Conservation (phyloP, 2,329 filamentous ascomycete species). For the Diaporthe sp. region DNA sequence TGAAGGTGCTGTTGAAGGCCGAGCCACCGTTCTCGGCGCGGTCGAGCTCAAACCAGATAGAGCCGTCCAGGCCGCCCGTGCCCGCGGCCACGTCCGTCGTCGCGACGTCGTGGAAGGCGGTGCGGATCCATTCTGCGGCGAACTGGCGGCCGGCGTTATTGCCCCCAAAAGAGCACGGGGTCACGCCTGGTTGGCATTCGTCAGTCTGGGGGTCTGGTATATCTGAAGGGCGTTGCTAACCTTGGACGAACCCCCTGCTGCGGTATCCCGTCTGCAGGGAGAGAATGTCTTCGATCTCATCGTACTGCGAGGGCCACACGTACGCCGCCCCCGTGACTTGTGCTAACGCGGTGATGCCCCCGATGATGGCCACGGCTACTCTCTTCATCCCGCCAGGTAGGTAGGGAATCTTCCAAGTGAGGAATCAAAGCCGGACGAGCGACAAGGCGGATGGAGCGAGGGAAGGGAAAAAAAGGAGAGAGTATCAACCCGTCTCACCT, state of each 20-base stretch:
- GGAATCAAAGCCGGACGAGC: background rate
- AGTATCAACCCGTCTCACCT: background rate
- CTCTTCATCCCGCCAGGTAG: conserved; percentile 3
- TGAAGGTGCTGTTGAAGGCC: conserved; percentile 51
- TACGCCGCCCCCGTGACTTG: conserved; percentile 7
- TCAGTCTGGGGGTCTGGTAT: background rate
- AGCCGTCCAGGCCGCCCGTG: conserved; percentile 50
- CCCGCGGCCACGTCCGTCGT: conserved; percentile 48
- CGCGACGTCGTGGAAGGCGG: conserved; percentile 51
- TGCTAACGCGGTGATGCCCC: background rate
- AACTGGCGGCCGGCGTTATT: conserved; percentile 46
- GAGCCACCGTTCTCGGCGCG: conserved; percentile 49
- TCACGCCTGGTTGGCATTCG: conserved; percentile 6
- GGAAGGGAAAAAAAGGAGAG: too few relatives aligned
- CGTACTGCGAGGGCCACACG: conserved; percentile 14
- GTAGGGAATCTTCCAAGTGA: background rate
- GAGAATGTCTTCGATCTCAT: conserved; percentile 18
- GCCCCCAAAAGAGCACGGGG: conserved; percentile 39
- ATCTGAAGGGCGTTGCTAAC: conserved; percentile 10
- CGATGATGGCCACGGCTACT: conserved; percentile 8
- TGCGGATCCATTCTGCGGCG: conserved; percentile 52
- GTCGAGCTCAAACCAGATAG: conserved; percentile 50
- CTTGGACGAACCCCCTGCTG: conserved; percentile 10
- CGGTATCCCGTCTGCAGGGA: conserved; percentile 21
- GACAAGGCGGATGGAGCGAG: background rate